phyloP scores from a whole-genome alignment of 148 eudicot species.

The Fagopyrum esculentum region DNA sequence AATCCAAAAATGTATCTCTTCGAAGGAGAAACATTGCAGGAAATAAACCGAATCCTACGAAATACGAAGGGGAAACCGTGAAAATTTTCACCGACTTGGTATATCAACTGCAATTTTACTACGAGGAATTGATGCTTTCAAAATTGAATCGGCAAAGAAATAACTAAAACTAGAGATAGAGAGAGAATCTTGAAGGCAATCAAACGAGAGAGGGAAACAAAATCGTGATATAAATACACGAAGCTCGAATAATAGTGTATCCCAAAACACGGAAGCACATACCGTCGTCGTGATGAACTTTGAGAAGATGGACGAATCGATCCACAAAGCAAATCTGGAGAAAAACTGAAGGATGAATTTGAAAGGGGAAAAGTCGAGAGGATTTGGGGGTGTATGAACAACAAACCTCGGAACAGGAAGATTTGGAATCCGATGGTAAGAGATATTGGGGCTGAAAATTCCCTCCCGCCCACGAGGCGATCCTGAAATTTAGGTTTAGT shows the following conservation, averaged over 20 bases:
- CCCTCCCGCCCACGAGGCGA: neutral
- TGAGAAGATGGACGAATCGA: conserved; percentile 23
- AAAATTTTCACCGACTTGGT: neutral
- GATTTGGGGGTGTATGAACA: neutral
- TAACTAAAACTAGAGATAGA: neutral
- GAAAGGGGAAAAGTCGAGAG: neutral
- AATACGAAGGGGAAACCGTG: neutral
- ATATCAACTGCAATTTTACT: neutral
- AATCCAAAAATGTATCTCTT: neutral
- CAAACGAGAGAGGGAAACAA: neutral
- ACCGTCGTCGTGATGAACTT: conserved; percentile 32
- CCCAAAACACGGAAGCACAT: conserved; percentile 25
- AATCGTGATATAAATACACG: neutral
- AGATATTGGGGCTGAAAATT: conserved; percentile 2
- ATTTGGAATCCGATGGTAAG: neutral
- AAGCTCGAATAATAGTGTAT: conserved; percentile 20
- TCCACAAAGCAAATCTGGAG: neutral
- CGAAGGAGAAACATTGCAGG: neutral
- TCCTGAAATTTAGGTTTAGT: conserved; percentile 4
- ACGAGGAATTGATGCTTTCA: neutral
- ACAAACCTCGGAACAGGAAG: conserved; percentile 5
- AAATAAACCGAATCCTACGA: neutral
- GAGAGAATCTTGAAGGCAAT: neutral
- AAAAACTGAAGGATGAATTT: neutral
- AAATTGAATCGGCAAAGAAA: neutral